Conservation (phyloP, 2,329 filamentous ascomycete species). For the Ceratocystis eucalypticola region DNA sequence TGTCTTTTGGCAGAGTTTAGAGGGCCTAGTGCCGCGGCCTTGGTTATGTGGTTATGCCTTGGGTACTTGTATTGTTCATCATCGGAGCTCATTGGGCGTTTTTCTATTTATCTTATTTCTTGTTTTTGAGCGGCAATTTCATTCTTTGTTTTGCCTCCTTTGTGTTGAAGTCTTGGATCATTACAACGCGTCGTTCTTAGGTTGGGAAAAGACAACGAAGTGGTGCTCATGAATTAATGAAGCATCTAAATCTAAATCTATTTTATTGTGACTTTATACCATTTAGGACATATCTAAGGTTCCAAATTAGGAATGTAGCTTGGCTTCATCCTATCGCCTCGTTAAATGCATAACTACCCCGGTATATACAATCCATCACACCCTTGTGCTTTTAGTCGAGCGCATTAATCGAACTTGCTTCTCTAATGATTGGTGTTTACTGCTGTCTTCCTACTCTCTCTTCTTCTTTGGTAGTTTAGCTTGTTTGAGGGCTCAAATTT, state of each 20-base stretch:
- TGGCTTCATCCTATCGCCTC: not conserved
- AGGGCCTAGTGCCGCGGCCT: not conserved
- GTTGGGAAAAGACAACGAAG: not conserved
- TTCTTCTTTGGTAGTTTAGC: not conserved
- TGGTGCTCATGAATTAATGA: not conserved
- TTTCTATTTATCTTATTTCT: conserved; percentile 4
- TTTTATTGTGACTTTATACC: not conserved
- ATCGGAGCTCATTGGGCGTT: not conserved
- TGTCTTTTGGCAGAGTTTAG: not conserved
- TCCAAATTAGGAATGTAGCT: conserved; percentile 4
- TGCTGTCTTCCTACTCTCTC: not conserved
- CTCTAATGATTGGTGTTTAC: not conserved
- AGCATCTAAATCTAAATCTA: not conserved
- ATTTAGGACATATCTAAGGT: not conserved
- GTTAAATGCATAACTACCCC: not conserved
- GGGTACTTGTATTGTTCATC: not conserved
- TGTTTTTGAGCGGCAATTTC: not conserved
- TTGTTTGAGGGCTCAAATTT: not conserved
- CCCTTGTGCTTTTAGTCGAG: not conserved
- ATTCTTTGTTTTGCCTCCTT: not conserved
- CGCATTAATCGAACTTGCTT: not conserved
- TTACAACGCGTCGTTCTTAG: not conserved
- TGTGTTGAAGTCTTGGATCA: not conserved
- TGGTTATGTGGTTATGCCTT: conserved; percentile 11
- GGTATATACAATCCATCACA: not conserved